Evolutionary conservation across 2,329 filamentous ascomycete genomes (phyloP), one percentile per base, ranked within the genome.

Genomic region (Neurospora sp.): DNA sequence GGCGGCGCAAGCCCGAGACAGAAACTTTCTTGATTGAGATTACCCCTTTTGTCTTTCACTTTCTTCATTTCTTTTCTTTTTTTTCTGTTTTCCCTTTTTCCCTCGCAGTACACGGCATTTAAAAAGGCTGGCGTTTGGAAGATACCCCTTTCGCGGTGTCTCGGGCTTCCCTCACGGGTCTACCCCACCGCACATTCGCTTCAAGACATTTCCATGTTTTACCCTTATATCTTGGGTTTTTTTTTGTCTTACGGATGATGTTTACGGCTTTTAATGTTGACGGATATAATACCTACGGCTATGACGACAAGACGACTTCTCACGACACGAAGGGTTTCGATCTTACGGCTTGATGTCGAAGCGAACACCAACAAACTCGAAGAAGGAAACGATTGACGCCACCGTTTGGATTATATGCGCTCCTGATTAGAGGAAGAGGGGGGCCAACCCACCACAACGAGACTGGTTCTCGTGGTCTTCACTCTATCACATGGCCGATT

Each of bases 231-330:
- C 76, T 78, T 78, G 76, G 76, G 46, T 69, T 71, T 67, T 73
- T 75, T 71, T 76, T 80, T 81, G 80, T 81, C 79, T 82, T 77
- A 82, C 79, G 82, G 81, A 81, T 81, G 78, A 81, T 81, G 75
- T 73, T 81, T 77, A 84, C 80, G 81, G 82, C 79, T 80, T 81
- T 81, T 79, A 73, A 71, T 62, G 70, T 79, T 74, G 77, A 80
- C 77, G 77, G 81, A 79, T 75, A 77, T 75, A 76, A 77, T 75
- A 76, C 67, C 72, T 70, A 66, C 77, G 78, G 73, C 76, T 76
- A 77, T 78, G 77, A 78, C 79, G 79, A 81, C 79, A 67, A 28
- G 6, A 37, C 67, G 71, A 62, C 68, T 71, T 72, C 71, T 71
- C 65, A 74, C 72, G 71, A 71, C 23, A 66, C 67, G 66, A 66